Evolutionary conservation across 2,329 filamentous ascomycete species (phyloP).

Genomic region (Trichoderma sp.): DNA sequence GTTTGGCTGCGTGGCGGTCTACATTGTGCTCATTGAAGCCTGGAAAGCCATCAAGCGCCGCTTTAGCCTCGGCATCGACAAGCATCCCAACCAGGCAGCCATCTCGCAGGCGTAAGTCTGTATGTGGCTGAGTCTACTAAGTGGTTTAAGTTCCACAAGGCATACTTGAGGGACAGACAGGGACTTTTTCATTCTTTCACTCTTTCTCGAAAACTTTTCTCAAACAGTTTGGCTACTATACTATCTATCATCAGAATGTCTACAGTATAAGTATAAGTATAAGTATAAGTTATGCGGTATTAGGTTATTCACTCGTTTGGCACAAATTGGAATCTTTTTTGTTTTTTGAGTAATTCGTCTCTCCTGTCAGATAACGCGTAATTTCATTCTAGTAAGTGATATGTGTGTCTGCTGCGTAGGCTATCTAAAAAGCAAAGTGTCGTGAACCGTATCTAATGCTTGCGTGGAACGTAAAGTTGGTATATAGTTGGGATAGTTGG

Average conservation of each 20-base stretch:
- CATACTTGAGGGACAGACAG: not conserved
- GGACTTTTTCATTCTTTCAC: not conserved
- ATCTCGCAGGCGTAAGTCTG: slow-evolving; percentile 13
- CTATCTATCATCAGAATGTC: slow-evolving; percentile 13
- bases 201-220: not conserved
- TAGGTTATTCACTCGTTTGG: slow-evolving; percentile 1
- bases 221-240: not conserved
- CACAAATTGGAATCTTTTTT: not conserved
- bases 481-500: slow-evolving; percentile 1
- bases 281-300: slow-evolving; percentile 9
- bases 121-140: not conserved
- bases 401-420: slow-evolving; percentile 2
- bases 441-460: slow-evolving; percentile 16
- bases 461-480: slow-evolving; percentile 1
- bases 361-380: slow-evolving; percentile 8
- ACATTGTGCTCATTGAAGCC: slow-evolving; percentile 61
- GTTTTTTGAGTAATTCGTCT: not conserved
- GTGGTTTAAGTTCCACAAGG: not conserved
- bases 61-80: slow-evolving; percentile 37
- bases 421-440: slow-evolving; percentile 10
- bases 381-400: slow-evolving; percentile 14
- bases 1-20: slow-evolving; percentile 55
- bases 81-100: slow-evolving; percentile 17
- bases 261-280: not conserved
- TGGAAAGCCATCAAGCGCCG: slow-evolving; percentile 69